Evolutionary conservation across 2,329 filamentous ascomycete species (phyloP).

Genomic region (Fusarium transvaalense): DNA sequence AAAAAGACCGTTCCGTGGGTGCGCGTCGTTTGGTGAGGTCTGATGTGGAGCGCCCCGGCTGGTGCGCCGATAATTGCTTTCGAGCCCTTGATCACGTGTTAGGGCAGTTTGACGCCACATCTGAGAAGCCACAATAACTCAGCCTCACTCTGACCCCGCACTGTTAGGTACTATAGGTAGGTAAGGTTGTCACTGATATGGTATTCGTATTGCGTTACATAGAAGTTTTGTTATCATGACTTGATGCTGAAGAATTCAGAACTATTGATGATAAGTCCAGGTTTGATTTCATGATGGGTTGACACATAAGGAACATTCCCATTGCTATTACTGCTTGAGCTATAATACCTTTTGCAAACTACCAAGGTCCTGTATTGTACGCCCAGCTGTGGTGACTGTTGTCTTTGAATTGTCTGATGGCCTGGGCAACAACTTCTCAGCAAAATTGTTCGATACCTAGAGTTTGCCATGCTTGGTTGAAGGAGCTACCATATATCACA

Average conservation of each 20-base stretch:
- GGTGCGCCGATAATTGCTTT: constrained; percentile 52
- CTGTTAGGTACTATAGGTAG: too few species aligned
- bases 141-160: constrained; percentile 22
- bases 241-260: not conserved
- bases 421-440: constrained; percentile 20
- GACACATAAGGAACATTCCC: not conserved
- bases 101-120: constrained; percentile 42
- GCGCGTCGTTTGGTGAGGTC: constrained; percentile 59
- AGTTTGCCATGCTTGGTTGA: not conserved
- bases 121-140: not conserved
- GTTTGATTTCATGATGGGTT: not conserved
- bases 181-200: not conserved
- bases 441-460: not conserved
- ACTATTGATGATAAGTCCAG: not conserved
- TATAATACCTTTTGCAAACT: not conserved
- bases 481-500: constrained; percentile 9
- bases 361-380: too few species aligned
- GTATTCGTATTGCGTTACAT: too few species aligned
- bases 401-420: constrained; percentile 24
- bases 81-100: constrained; percentile 58
- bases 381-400: not conserved
- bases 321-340: not conserved
- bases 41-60: constrained; percentile 55
- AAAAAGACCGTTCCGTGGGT: constrained; percentile 61
- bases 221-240: constrained; percentile 8